Evolutionary conservation across 2,329 filamentous ascomycete species (phyloP).

Genomic region (Aspergillus sp.): DNA sequence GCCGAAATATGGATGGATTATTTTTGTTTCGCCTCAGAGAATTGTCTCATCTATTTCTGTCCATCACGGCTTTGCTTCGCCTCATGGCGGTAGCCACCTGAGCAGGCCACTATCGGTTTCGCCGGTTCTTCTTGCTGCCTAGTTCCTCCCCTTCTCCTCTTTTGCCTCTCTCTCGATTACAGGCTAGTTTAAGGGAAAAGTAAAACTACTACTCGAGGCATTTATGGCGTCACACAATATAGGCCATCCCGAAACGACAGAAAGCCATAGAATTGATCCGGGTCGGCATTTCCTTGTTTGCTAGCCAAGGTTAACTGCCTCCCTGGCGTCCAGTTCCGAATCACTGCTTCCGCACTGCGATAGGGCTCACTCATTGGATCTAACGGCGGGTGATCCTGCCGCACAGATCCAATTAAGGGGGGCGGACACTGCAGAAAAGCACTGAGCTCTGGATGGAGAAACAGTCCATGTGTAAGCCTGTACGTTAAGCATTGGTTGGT

Average conservation of each 20-base stretch:
- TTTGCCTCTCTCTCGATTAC: neutral
- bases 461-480: conserved; percentile 18
- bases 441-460: neutral
- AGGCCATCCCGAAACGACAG: neutral
- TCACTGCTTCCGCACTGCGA: conserved; percentile 6
- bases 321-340: neutral
- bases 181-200: neutral
- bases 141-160: neutral
- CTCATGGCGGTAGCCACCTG: neutral
- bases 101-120: neutral
- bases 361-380: conserved; percentile 19
- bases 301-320: conserved; percentile 7
- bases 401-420: conserved; percentile 13
- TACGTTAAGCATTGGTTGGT: conserved; percentile 15
- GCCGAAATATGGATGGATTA: neutral
- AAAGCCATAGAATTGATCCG: neutral
- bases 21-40: neutral
- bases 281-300: conserved; percentile 7
- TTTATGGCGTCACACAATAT: conserved; percentile 14
- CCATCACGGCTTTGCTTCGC: neutral
- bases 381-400: conserved; percentile 16
- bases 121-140: neutral
- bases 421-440: conserved; percentile 7
- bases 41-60: conserved; percentile 7
- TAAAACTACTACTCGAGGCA: neutral